Percentiles rank a stretch among this genome's conserved stretches.
Conservation (phyloP, 257 asterid genomes). For the Solanum etuberosum region DNA sequence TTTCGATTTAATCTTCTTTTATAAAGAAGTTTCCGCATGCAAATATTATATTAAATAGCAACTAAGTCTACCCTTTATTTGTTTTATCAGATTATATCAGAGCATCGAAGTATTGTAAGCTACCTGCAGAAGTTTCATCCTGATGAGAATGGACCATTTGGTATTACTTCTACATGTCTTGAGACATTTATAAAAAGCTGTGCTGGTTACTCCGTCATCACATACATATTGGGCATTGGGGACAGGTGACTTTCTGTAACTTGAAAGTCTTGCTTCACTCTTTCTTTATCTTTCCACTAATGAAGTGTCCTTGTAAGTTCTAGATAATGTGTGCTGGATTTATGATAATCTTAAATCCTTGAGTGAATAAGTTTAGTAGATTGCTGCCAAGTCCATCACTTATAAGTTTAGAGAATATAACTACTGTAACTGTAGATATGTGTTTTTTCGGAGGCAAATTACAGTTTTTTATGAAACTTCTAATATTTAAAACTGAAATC, state of each 20-base stretch:
- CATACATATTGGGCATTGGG: constrained; percentile 93
- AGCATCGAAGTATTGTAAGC: constrained; percentile 86
- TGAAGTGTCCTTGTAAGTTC: background rate
- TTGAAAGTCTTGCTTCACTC: background rate
- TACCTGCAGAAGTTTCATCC: constrained; percentile 91
- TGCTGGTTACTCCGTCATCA: constrained; percentile 98
- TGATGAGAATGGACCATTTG: constrained; percentile 90
- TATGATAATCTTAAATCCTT: background rate
- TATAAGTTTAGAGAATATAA: background rate
- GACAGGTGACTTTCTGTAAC: constrained; percentile 54
- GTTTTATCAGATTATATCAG: constrained; percentile 80
- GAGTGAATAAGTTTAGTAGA: background rate
- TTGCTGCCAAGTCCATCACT: background rate
- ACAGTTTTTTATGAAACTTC: background rate
- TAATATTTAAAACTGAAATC: background rate
- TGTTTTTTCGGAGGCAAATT: background rate
- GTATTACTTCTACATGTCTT: constrained; percentile 85
- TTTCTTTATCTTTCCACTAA: background rate
- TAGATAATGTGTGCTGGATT: background rate
- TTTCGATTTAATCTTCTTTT: background rate
- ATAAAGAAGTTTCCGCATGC: background rate
- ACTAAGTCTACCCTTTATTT: background rate
- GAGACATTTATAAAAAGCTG: constrained; percentile 97
- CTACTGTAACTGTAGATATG: background rate
- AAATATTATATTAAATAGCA: background rate